Conservation (phyloP, 345 rosid species). For the Euphorbia tirucalli region DNA sequence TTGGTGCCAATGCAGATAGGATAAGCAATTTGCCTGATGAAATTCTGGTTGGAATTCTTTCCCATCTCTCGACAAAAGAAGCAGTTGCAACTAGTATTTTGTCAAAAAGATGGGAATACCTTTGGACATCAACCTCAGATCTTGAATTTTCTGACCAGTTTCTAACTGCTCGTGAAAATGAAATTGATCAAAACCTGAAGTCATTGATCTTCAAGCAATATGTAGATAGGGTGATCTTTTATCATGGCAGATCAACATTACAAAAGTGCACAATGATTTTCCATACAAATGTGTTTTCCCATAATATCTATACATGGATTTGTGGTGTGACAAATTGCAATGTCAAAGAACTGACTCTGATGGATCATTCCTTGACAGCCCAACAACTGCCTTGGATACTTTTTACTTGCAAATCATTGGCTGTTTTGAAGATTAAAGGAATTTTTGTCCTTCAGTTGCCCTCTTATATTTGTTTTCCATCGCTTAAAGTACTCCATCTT, state of each 20-base stretch:
- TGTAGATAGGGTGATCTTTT: constrained; percentile 1
- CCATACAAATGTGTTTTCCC: neutral
- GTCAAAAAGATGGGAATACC: constrained; percentile 18
- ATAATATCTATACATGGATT: neutral
- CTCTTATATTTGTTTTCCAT: neutral
- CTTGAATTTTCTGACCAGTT: constrained; percentile 8
- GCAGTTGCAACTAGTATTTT: constrained; percentile 14
- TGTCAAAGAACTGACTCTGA: neutral
- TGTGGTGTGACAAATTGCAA: neutral
- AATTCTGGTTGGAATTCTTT: neutral
- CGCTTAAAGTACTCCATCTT: neutral
- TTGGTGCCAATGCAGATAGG: neutral
- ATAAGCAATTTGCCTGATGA: constrained; percentile 19
- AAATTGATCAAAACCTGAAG: neutral
- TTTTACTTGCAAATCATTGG: neutral
- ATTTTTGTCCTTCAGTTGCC: constrained; percentile 5
- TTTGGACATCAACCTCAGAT: constrained; percentile 7
- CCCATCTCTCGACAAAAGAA: constrained; percentile 6
- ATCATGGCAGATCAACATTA: neutral
- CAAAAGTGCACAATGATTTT: neutral
- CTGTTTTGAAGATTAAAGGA: neutral
- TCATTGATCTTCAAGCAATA: neutral
- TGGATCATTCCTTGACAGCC: neutral
- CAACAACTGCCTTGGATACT: neutral
- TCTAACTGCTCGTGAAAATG: neutral